Conservation (phyloP, 2,329 filamentous ascomycete genomes). For the Onygena corvina region DNA sequence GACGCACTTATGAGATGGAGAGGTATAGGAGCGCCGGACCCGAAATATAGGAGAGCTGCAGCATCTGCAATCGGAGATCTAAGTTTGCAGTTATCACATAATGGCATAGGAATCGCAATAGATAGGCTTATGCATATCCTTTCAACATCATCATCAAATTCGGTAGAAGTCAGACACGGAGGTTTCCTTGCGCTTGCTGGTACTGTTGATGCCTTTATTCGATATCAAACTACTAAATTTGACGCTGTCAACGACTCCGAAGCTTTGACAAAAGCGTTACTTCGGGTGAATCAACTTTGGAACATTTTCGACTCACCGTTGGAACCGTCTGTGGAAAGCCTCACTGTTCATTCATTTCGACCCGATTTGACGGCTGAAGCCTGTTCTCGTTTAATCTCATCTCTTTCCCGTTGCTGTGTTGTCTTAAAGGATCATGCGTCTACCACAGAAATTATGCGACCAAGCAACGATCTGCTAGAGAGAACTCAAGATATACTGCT, state of each 20-base stretch:
- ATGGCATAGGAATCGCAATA: slow-evolving; percentile 23
- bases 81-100: slow-evolving; percentile 25
- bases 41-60: slow-evolving; percentile 58
- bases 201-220: slow-evolving; percentile 26
- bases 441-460: slow-evolving; percentile 11
- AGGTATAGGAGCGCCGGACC: slow-evolving; percentile 70
- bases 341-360: slow-evolving; percentile 30
- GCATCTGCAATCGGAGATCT: slow-evolving; percentile 54
- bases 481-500: slow-evolving; percentile 26
- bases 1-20: slow-evolving; percentile 69
- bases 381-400: slow-evolving; percentile 28
- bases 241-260: slow-evolving; percentile 18
- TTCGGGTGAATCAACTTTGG: slow-evolving; percentile 27
- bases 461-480: slow-evolving; percentile 20
- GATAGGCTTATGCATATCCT: slow-evolving; percentile 26
- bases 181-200: slow-evolving; percentile 32
- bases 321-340: slow-evolving; percentile 28
- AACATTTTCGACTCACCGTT: slow-evolving; percentile 26
- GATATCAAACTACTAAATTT: slow-evolving; percentile 13
- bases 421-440: slow-evolving; percentile 4
- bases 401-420: slow-evolving; percentile 25
- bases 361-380: slow-evolving; percentile 35
- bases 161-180: slow-evolving; percentile 35
- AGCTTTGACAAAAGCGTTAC: slow-evolving; percentile 18
- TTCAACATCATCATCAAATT: slow-evolving; percentile 28